Percentiles rank a stretch among this genome's conserved stretches.
Evolutionary conservation across 257 asterid species (phyloP).

Genomic region (Ehretia macrophylla): DNA sequence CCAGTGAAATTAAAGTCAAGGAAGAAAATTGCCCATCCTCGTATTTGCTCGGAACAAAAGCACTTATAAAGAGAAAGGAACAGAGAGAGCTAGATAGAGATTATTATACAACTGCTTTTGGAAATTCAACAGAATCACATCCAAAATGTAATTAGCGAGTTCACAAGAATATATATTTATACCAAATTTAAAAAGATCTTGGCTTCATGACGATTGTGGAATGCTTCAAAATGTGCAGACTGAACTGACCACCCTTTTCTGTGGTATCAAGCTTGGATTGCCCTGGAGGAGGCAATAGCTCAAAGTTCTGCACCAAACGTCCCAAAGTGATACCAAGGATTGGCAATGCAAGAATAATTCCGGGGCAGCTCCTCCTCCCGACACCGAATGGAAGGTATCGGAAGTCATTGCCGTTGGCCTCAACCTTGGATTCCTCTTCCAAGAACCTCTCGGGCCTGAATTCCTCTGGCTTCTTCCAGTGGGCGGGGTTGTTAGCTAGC

Average conservation of each 20-base stretch:
- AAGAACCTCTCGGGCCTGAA: constrained; percentile 80
- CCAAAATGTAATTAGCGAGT: not conserved
- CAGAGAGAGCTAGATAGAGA: not conserved
- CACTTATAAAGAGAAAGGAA: not conserved
- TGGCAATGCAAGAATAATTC: constrained; percentile 78
- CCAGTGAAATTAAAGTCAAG: too few relatives aligned
- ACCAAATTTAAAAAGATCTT: constrained; percentile 19
- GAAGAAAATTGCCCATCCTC: too few relatives aligned
- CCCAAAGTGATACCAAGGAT: constrained; percentile 71
- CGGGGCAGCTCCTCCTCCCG: constrained; percentile 90
- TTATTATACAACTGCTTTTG: not conserved
- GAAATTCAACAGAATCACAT: not conserved
- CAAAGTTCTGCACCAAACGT: constrained; percentile 76
- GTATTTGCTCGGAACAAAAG: too few relatives aligned
- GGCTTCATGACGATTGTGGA: constrained; percentile 65
- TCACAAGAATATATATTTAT: not conserved
- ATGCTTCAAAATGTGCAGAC: constrained; percentile 75
- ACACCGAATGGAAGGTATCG: constrained; percentile 73
- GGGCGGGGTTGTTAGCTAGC: constrained; percentile 63
- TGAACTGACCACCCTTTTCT: constrained; percentile 75
- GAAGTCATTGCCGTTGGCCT: constrained; percentile 74
- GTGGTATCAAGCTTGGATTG: constrained; percentile 61
- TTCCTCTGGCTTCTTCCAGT: constrained; percentile 82
- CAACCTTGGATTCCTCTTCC: constrained; percentile 74
- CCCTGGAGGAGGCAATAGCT: constrained; percentile 79